A percentile compares a stretch with the other conserved stretches of the same genome.
Evolutionary conservation across 2,329 filamentous ascomycete genomes (phyloP).

Genomic region (Neurospora crassa): DNA sequence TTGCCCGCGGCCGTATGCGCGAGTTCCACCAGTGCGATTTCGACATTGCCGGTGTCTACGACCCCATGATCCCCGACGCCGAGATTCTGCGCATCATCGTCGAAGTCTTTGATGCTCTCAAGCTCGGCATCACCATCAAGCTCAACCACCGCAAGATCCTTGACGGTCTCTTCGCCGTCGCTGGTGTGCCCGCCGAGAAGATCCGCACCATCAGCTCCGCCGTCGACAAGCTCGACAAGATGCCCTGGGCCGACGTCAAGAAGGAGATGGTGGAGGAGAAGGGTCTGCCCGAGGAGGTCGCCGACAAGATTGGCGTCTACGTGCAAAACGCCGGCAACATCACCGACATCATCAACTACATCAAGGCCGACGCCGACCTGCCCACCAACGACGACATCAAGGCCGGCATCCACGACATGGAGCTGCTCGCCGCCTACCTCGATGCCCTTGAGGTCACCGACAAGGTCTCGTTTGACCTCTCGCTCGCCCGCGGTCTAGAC

Average conservation of each 20-base stretch:
- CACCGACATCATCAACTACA: slow-evolving; percentile 58
- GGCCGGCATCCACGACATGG: slow-evolving; percentile 72
- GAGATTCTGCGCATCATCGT: slow-evolving; percentile 77
- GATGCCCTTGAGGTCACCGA: slow-evolving; percentile 65
- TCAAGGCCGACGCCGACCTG: slow-evolving; percentile 59
- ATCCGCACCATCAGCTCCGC: slow-evolving; percentile 84
- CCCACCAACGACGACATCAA: slow-evolving; percentile 65
- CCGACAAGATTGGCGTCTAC: slow-evolving; percentile 80
- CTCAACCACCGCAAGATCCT: slow-evolving; percentile 92
- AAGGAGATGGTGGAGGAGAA: slow-evolving; percentile 93
- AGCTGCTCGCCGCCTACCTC: slow-evolving; percentile 71
- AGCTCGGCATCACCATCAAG: slow-evolving; percentile 74
- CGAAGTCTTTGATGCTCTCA: slow-evolving; percentile 73
- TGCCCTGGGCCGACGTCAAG: slow-evolving; percentile 80
- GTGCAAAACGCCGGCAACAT: slow-evolving; percentile 41
- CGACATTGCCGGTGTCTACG: slow-evolving; percentile 81
- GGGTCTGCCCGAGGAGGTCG: slow-evolving; percentile 64
- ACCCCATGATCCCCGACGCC: slow-evolving; percentile 85
- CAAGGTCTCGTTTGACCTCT: slow-evolving; percentile 79
- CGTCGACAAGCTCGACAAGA: slow-evolving; percentile 93
- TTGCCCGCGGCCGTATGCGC: slow-evolving; percentile 86
- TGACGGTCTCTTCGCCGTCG: slow-evolving; percentile 85
- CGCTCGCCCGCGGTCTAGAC: slow-evolving; percentile 69
- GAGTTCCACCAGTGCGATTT: slow-evolving; percentile 98
- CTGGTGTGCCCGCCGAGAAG: slow-evolving; percentile 79